These are phyloP conservation scores for Aspergillus saccharolyticus DNA, from an alignment of 495 filamentous ascomycete species.

Conservation along the genomic window DNA sequence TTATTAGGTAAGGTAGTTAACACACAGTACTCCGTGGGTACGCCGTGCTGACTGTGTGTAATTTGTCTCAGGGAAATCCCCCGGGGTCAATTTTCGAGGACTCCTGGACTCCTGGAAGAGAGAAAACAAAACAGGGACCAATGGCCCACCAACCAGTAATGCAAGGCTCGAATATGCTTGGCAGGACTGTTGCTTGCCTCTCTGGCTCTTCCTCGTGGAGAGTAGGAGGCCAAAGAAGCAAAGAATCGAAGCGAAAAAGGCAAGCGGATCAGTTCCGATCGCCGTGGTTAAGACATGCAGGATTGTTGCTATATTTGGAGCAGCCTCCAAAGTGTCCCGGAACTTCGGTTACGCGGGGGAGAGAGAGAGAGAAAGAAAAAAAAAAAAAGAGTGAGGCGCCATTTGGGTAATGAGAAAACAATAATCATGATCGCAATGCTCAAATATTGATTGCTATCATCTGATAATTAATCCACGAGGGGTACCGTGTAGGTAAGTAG, in stretches of 20 bases:
- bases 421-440: background rate
- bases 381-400: background rate
- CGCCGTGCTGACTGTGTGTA: background rate
- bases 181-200: constrained; percentile 2
- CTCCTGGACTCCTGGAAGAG: background rate
- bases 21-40: too few relatives aligned
- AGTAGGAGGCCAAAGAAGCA: background rate
- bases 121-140: background rate
- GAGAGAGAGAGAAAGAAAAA: background rate
- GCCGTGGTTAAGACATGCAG: background rate
- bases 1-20: too few relatives aligned
- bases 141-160: background rate
- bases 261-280: constrained; percentile 3
- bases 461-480: background rate
- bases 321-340: background rate
- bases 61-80: background rate
- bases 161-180: constrained; percentile 7
- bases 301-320: constrained; percentile 1
- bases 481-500: background rate
- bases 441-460: background rate
- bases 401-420: too few relatives aligned
- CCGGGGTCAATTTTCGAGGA: background rate
- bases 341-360: background rate
- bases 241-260: background rate
- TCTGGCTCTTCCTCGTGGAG: constrained; percentile 8